Conservation (phyloP, 768 basidiomycete genomes). For the Postia placenta region DNA sequence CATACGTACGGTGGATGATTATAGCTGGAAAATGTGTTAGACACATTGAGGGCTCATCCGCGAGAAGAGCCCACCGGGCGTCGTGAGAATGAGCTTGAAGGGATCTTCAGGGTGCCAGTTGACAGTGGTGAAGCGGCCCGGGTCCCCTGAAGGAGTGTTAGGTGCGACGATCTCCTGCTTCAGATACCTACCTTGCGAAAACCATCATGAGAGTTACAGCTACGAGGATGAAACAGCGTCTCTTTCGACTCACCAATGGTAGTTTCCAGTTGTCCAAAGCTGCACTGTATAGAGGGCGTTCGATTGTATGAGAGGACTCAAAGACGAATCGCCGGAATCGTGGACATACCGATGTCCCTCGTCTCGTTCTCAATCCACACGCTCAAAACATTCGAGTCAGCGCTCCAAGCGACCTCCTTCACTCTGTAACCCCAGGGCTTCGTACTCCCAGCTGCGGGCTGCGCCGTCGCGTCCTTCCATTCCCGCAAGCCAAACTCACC, state of each 20-base stretch:
- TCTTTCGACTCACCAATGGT: conserved; percentile 72
- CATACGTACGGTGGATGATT: conserved; percentile 55
- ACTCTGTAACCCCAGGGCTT: conserved; percentile 65
- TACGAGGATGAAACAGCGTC: too few relatives aligned
- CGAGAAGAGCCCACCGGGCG: conserved; percentile 42
- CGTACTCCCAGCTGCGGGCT: conserved; percentile 2
- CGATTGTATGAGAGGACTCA: too few relatives aligned
- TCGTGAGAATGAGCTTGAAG: conserved; percentile 58
- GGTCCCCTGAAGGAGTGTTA: conserved; percentile 17
- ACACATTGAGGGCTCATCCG: too few relatives aligned
- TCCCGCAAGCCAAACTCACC: conserved; percentile 75
- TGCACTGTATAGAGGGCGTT: conserved; percentile 52
- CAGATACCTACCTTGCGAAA: conserved; percentile 59
- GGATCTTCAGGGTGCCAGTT: conserved; percentile 86
- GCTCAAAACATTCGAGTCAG: conserved; percentile 79
- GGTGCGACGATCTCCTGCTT: conserved; percentile 79
- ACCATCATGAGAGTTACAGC: not conserved
- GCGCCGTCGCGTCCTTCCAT: conserved; percentile 4
- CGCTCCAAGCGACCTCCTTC: conserved; percentile 77
- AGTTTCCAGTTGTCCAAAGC: conserved; percentile 91
- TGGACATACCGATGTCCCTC: conserved; percentile 56
- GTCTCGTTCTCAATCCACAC: conserved; percentile 73
- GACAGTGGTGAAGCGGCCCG: conserved; percentile 63
- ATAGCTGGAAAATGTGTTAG: conserved; percentile 38
- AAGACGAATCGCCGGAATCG: too few relatives aligned